Base-by-base conservation (phyloP, 108 stramenopile species). In the Skeletonema potamos region DNA sequence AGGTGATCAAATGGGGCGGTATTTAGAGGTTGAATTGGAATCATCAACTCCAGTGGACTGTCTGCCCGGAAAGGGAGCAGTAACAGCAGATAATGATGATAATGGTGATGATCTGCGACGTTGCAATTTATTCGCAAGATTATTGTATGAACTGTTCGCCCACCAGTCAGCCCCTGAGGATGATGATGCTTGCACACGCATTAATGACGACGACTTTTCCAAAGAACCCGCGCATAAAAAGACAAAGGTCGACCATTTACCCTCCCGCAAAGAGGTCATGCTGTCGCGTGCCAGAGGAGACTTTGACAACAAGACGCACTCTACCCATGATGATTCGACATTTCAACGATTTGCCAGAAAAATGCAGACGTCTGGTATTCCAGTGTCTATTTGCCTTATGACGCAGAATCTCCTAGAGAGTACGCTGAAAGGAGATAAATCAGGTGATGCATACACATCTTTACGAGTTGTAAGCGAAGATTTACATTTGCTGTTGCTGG, bases 91-190 rank as follows among this genome's bases (percentile, higher is more conserved):
- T 39, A 32, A 34, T 54, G 33, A 24, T 27, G 58, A 70, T 27
- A 59, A 46, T 13, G n/a, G n/a, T n/a, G n/a, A n/a, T n/a, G n/a
- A n/a, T n/a, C n/a, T n/a, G 26, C 10, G n/a, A 4, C 60, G 59
- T 2, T 76, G 67, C 67, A 61, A 63, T 43, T 27, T 58, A 33
- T 33, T 76, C 4, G 75, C 60, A 18, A 36, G 57, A 9, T 54
- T 69, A 12, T 51, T 76, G 33, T 15, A 68, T 61, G 24, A 54
- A 36, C 17, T 76, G 22, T 58, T 58, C 58, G 3, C 58, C n/a
- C 39, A 60, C 29, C 39, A 28, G 22, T 27, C 54, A 13, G 30
- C 37, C 27, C 54, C 54, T 1, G 33, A n/a, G n/a, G n/a, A 56
- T 30, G 48, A 39, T 4, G 26, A 8, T 56, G 6, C 2, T 18